Evolutionary conservation across 352 stramenopile species (phyloP), one percentile per base, ranked within the genome.

Genomic region (Phytopythium sindhum): DNA sequence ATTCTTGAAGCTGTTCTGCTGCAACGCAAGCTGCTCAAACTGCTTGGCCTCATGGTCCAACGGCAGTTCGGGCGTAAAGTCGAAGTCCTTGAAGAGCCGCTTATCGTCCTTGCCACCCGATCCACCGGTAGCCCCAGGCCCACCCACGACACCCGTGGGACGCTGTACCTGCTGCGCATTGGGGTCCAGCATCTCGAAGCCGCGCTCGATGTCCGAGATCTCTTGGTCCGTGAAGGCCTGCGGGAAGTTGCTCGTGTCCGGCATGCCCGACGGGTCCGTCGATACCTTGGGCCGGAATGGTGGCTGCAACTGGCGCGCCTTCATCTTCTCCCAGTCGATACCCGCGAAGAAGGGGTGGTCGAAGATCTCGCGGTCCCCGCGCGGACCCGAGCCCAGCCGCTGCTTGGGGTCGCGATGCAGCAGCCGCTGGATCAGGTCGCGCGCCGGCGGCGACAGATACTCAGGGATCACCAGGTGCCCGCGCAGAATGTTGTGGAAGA

Each of bases 401-500:
- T 95, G 81, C 67, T 91, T 93, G 39, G 86, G 84, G 60, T 95
- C 86, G 24, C 85, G 85, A 42, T 87, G 81, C 44, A 95, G 69
- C 64, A 95, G 77, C 64, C 83, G 74, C 66, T 90, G 78, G 55
- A 95, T 92, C 37, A 93, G 71, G 63, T 93, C 84, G 24, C 84
- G 77, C 10, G 86, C 86, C 35, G 93, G 86, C 17, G 75, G 69
- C 14, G 81, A 91, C 57, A 95, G 63, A 61, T 92, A 90, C 57
- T 92, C 81, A 0, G 86, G 84, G 47, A 95, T 91, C 26, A 88
- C 83, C 33, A 95, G 47, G 63, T 95, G 81, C 11, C 86, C 84
- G 57, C 84, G 86, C 3, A 95, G 67, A 65, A 95, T 95, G 72
- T 95, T 95, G 78, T 95, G 86, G 70, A 95, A 95, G n/a, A 95